Evolutionary conservation across 371 early-diverging fungal genomes (phyloP), one percentile per base, ranked within the genome.

Genomic region (Mortierella sp.): DNA sequence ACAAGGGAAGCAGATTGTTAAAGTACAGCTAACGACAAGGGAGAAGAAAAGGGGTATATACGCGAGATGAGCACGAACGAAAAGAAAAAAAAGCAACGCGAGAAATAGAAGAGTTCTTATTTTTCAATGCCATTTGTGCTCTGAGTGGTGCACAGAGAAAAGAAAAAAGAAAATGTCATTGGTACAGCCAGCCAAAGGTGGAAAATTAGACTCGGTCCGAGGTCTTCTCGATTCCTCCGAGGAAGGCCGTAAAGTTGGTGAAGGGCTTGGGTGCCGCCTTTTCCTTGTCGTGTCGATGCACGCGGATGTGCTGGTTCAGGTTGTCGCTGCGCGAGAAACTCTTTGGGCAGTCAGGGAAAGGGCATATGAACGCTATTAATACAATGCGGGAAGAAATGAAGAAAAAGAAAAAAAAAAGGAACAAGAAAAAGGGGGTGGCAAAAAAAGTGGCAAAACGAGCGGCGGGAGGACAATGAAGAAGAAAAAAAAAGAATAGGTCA

Each of bases 291-390:
- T 72, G 79, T 1, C 87, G 80, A 74, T 89, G 89, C 40, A 87
- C 83, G 1, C 87, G 81, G 43, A 87, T 80, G 55, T 89, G 89
- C 41, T 89, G 89, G 43, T 79, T 85, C 41, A 89, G 67, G 53
- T 89, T 89, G 44, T 89, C 89, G 24, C 86, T 86, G 48, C 89
- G 65, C 2, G 88, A 86, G 64, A 89, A 89, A 19, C 77, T 61
- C 68, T 89, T 89, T 52, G 83, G 77, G 47, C 89, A 89, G 37
- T 82, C 81, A 0, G 76, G 77, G 63, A 63, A 77, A 10, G 80
- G 70, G 64, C 88, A 88, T n/a, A n/a, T 43, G 75, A 84, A 88
- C 0, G 88, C 85, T 87, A 76, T 48, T 44, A n/a, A 52, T 40
- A 37, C 4, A 10, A 10, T 24, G 45, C 52, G 41, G n/a, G 47